Conservation (phyloP, 257 asterid species). For the Prunella vulgaris region DNA sequence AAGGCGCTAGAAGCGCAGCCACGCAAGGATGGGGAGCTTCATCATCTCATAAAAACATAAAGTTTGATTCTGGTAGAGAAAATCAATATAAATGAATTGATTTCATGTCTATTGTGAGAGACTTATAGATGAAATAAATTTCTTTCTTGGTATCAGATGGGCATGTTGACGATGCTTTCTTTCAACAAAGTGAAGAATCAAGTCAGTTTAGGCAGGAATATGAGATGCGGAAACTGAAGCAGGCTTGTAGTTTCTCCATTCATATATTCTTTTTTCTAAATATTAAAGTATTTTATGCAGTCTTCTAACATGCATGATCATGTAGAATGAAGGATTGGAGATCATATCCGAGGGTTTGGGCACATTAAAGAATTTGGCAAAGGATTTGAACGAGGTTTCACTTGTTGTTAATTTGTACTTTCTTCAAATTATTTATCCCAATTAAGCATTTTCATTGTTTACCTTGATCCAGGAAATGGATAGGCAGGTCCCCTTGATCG, state of each 20-base stretch:
- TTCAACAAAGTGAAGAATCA: constrained; percentile 60
- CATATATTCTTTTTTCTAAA: background rate
- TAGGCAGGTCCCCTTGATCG: constrained; percentile 78
- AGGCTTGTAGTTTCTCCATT: constrained; percentile 59
- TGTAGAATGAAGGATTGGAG: constrained; percentile 82
- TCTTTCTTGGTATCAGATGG: constrained; percentile 42
- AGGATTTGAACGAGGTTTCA: constrained; percentile 83
- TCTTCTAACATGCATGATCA: background rate
- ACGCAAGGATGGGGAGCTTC: constrained; percentile 52
- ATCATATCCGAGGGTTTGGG: constrained; percentile 75
- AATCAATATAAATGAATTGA: no score
- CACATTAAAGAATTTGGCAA: constrained; percentile 69
- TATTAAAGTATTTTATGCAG: background rate
- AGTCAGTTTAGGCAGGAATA: constrained; percentile 66
- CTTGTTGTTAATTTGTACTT: background rate
- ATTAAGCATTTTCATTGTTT: background rate
- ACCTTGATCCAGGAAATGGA: constrained; percentile 71
- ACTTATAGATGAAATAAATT: no score
- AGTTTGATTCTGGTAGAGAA: constrained; percentile 72
- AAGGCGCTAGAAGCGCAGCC: constrained; percentile 33
- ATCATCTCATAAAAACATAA: constrained; percentile 50
- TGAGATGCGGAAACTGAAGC: constrained; percentile 84
- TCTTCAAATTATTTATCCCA: background rate
- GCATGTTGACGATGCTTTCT: constrained; percentile 42
- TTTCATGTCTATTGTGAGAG: background rate